These are phyloP conservation scores for Aspergillus niger DNA, from an alignment of 2,329 filamentous ascomycete species.

Conservation along the genomic window DNA sequence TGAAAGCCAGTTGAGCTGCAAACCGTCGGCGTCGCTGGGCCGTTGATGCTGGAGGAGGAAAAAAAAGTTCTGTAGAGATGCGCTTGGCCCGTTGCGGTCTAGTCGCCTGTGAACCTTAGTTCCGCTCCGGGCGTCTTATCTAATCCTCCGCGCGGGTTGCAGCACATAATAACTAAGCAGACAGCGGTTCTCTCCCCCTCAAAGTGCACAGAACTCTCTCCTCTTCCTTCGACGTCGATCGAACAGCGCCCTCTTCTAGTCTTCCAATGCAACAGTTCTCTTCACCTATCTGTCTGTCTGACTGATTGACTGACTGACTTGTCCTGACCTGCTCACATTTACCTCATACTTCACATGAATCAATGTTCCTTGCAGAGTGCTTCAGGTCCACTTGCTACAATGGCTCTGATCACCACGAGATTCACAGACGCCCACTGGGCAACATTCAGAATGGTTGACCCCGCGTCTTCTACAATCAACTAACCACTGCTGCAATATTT, in stretches of 20 bases:
- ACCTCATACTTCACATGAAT: neutral
- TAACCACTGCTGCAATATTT: neutral
- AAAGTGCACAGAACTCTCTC: too few species aligned
- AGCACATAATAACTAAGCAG: too few species aligned
- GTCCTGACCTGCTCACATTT: too few species aligned
- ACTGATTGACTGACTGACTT: too few species aligned
- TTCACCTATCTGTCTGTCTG: too few species aligned
- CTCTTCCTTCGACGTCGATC: too few species aligned
- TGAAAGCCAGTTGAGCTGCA: slow-evolving; percentile 28
- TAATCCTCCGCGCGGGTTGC: slow-evolving; percentile 27
- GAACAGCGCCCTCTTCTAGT: too few species aligned
- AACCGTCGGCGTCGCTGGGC: slow-evolving; percentile 25
- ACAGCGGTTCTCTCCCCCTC: too few species aligned
- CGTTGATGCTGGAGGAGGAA: slow-evolving; percentile 36
- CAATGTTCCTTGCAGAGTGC: neutral
- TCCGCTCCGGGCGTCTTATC: slow-evolving; percentile 31
- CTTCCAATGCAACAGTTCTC: too few species aligned
- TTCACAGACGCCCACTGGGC: neutral
- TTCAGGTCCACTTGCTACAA: neutral
- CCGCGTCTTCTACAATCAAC: neutral
- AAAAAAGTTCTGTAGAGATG: slow-evolving; percentile 48
- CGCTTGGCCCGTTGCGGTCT: slow-evolving; percentile 36
- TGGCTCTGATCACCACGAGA: neutral
- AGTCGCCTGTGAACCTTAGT: slow-evolving; percentile 19
- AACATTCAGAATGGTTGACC: neutral